phyloP scores from a whole-genome alignment of 169 alveolate genomes.

The Amoebophrya sp. region DNA sequence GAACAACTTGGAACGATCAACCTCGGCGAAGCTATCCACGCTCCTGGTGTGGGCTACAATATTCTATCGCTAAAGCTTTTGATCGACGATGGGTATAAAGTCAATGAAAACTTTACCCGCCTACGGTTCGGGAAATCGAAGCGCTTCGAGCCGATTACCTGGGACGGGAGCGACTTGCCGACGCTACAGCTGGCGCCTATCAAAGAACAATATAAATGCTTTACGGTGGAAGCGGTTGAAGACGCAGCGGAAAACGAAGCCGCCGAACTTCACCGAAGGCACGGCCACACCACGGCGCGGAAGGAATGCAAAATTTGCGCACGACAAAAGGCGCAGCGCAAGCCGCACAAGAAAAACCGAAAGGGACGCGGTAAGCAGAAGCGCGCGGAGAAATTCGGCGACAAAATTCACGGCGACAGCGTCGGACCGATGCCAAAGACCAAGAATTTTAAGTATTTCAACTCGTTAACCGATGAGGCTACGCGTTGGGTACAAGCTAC shows the following conservation, averaged over 20 bases:
- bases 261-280: neutral
- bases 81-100: neutral
- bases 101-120: neutral
- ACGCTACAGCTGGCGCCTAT: too few relatives aligned
- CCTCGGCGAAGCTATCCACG: neutral
- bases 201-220: neutral
- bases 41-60: neutral
- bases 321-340: neutral
- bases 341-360: neutral
- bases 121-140: neutral
- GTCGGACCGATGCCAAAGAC: neutral
- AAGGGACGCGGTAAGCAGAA: neutral
- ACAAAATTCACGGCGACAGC: neutral
- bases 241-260: too few relatives aligned
- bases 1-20: too few relatives aligned
- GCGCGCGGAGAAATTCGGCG: neutral
- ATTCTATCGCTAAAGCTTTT: neutral
- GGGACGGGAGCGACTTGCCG: too few relatives aligned
- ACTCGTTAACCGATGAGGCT: neutral
- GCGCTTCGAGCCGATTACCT: too few relatives aligned
- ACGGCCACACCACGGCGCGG: neutral
- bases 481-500: neutral
- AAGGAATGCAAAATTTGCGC: neutral
- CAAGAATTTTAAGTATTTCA: neutral
- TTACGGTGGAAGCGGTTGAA: neutral